Percentiles rank a stretch among this genome's conserved stretches.
phyloP scores from a whole-genome alignment of 768 basidiomycete species.

The Lentinula edodes region DNA sequence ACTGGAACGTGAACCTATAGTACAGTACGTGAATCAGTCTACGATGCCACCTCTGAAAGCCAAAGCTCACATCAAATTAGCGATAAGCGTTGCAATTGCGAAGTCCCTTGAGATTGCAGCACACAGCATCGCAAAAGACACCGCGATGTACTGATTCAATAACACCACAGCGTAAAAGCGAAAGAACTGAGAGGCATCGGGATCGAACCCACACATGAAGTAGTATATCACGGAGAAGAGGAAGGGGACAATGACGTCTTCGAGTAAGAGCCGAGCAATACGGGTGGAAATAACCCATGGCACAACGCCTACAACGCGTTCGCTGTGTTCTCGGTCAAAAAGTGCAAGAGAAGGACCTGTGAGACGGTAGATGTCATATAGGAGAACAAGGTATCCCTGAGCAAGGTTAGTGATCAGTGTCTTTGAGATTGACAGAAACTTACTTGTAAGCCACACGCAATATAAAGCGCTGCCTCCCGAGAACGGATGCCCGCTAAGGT shows the following conservation, averaged over 20 bases:
- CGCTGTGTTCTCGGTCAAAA: slow-evolving; percentile 41
- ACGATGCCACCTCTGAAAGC: slow-evolving; percentile 26
- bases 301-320: slow-evolving; percentile 19
- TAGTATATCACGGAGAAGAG: slow-evolving; percentile 23
- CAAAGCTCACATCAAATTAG: slow-evolving; percentile 44
- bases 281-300: slow-evolving; percentile 26
- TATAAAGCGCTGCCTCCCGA: slow-evolving; percentile 22
- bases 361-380: slow-evolving; percentile 10
- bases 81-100: slow-evolving; percentile 57
- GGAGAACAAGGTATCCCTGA: slow-evolving; percentile 6
- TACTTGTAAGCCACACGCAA: slow-evolving; percentile 6
- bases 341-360: slow-evolving; percentile 26
- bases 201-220: slow-evolving; percentile 66
- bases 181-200: slow-evolving; percentile 57
- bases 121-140: slow-evolving; percentile 35
- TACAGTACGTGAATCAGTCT: slow-evolving; percentile 12
- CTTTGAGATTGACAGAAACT: not conserved
- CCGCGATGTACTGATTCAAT: slow-evolving; percentile 48
- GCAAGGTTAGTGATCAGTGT: not conserved
- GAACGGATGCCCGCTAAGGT: slow-evolving; percentile 16
- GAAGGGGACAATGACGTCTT: slow-evolving; percentile 10
- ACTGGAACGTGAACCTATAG: slow-evolving; percentile 38
- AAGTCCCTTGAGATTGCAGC: slow-evolving; percentile 36
- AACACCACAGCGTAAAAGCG: slow-evolving; percentile 64
- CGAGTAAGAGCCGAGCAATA: slow-evolving; percentile 6